Evolutionary conservation across 495 filamentous ascomycete species (phyloP).

Genomic region (Collariella sp.): DNA sequence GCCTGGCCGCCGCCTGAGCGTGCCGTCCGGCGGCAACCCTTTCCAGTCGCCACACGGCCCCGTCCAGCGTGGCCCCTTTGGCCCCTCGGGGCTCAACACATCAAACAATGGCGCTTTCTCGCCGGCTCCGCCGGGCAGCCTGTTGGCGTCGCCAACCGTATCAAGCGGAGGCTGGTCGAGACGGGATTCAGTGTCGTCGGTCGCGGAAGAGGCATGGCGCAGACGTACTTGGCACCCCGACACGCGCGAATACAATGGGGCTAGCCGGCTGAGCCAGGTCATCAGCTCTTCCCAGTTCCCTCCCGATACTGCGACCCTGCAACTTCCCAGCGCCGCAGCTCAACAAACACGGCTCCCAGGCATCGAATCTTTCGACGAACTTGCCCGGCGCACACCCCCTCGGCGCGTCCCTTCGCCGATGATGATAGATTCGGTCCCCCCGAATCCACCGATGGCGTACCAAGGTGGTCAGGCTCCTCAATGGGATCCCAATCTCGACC

Average conservation of each 20-base stretch:
- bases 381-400: conserved; percentile 53
- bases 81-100: conserved; percentile 40
- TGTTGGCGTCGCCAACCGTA: conserved; percentile 60
- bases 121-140: conserved; percentile 38
- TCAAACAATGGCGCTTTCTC: conserved; percentile 51
- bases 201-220: conserved; percentile 67
- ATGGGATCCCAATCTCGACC: conserved; percentile 72
- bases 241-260: conserved; percentile 45
- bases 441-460: conserved; percentile 34
- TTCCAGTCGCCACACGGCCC: conserved; percentile 59
- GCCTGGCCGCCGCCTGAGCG: conserved; percentile 67
- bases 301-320: conserved; percentile 42
- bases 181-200: conserved; percentile 49
- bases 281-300: conserved; percentile 54
- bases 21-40: conserved; percentile 66
- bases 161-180: conserved; percentile 56
- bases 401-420: conserved; percentile 58
- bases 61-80: conserved; percentile 53
- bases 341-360: conserved; percentile 60
- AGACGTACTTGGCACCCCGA: conserved; percentile 87
- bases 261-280: conserved; percentile 42
- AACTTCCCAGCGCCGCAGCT: conserved; percentile 37
- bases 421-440: conserved; percentile 49
- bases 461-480: conserved; percentile 44
- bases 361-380: conserved; percentile 82